Evolutionary conservation across 2,329 filamentous ascomycete species (phyloP).

Genomic region (Calonectria fujianensis): DNA sequence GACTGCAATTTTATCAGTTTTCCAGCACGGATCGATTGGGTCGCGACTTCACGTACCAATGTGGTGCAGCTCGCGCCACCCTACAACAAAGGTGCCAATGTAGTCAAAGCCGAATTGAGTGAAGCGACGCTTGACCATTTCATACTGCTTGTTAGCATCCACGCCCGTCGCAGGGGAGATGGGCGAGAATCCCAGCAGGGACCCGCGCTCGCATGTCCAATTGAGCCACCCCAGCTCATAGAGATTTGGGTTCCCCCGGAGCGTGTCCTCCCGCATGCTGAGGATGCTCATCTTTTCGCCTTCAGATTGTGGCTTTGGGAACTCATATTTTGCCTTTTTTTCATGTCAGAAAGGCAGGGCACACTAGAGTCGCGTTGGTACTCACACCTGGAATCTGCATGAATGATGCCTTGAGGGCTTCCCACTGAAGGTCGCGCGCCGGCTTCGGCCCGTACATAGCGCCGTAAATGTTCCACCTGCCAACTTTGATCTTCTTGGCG

Average conservation of each 20-base stretch:
- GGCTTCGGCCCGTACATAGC: conserved; percentile 19
- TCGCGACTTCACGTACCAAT: background rate
- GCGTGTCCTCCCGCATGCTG: conserved; percentile 4
- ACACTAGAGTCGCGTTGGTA: background rate
- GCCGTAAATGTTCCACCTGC: conserved; percentile 14
- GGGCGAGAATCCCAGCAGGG: conserved; percentile 13
- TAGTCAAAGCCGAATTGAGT: conserved; percentile 32
- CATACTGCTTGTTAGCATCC: conserved; percentile 26
- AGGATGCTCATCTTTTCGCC: background rate
- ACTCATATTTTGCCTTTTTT: conserved; percentile 9
- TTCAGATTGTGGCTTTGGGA: background rate
- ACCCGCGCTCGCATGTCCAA: conserved; percentile 8
- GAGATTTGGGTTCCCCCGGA: background rate
- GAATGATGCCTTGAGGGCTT: conserved; percentile 4
- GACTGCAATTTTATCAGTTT: background rate
- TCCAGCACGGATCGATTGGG: background rate
- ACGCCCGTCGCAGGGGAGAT: conserved; percentile 10
- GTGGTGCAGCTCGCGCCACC: conserved; percentile 35
- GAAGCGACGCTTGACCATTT: conserved; percentile 24
- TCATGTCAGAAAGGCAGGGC: background rate
- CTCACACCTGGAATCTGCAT: conserved; percentile 9
- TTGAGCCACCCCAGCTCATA: conserved; percentile 13
- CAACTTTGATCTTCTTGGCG: conserved; percentile 35
- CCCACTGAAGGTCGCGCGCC: conserved; percentile 4
- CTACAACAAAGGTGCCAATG: conserved; percentile 34